phyloP scores from a whole-genome alignment of 768 basidiomycete genomes.

The Butyriboletus loyo region DNA sequence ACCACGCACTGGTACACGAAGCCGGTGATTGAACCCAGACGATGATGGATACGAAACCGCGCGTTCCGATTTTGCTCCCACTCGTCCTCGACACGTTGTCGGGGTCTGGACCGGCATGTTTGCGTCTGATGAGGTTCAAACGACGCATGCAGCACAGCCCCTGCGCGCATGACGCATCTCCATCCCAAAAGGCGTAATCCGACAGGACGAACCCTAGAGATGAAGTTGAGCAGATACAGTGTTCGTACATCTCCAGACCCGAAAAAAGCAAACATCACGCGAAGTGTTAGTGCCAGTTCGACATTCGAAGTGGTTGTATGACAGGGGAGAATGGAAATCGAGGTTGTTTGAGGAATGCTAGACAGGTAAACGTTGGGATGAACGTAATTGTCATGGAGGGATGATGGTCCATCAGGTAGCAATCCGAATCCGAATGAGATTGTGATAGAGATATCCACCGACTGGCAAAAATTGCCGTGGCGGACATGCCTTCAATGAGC shows the following conservation, averaged over 20 bases:
- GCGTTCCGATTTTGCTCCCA: not conserved
- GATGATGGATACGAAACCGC: not conserved
- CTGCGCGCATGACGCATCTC: not conserved
- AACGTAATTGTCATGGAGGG: not conserved
- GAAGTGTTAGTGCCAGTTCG: not conserved
- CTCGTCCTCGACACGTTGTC: constrained; percentile 1
- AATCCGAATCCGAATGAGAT: not conserved
- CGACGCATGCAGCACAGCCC: not conserved
- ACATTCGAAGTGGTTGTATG: constrained; percentile 3
- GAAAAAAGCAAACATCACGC: not conserved
- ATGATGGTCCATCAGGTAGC: not conserved
- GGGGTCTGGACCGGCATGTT: not conserved
- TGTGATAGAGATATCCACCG: not conserved
- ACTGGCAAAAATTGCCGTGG: not conserved
- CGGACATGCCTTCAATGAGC: constrained; percentile 6
- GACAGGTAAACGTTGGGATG: not conserved
- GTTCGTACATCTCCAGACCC: too few relatives aligned
- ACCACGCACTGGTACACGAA: not conserved
- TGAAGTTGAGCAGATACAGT: not conserved
- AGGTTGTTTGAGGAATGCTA: constrained; percentile 7
- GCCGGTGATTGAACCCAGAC: not conserved
- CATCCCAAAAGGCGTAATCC: not conserved
- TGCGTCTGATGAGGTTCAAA: not conserved
- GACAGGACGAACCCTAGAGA: not conserved
- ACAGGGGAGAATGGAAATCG: constrained; percentile 9